A percentile compares a stretch with the other conserved stretches of the same genome.
Evolutionary conservation across 495 filamentous ascomycete species (phyloP).

Genomic region (Penicillium flavigenum): DNA sequence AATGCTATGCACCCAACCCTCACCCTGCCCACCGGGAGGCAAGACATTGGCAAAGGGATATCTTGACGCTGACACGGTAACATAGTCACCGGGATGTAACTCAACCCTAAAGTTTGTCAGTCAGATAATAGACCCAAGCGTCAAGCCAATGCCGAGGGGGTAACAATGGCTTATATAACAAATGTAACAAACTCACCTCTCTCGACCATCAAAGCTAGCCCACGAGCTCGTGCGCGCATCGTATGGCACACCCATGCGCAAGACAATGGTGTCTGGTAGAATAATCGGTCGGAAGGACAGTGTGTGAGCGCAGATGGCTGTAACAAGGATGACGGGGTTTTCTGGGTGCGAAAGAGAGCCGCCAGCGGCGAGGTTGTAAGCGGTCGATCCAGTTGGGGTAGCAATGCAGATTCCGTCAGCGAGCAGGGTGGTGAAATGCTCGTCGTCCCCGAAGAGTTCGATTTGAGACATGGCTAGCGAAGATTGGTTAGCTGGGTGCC

Average conservation of each 20-base stretch:
- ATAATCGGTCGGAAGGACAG: slow-evolving; percentile 95
- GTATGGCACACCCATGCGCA: slow-evolving; percentile 89
- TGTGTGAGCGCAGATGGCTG: slow-evolving; percentile 94
- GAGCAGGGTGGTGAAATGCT: slow-evolving; percentile 85
- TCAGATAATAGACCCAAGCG: background rate
- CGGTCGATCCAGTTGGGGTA: slow-evolving; percentile 90
- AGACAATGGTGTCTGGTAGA: slow-evolving; percentile 88
- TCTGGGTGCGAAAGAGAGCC: slow-evolving; percentile 95
- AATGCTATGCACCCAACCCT: slow-evolving; percentile 94
- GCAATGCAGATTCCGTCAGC: slow-evolving; percentile 89
- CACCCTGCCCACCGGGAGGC: slow-evolving; percentile 67
- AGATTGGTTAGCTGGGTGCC: slow-evolving; percentile 26
- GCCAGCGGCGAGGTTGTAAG: slow-evolving; percentile 95
- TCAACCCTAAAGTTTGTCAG: slow-evolving; percentile 57
- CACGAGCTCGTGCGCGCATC: slow-evolving; percentile 84
- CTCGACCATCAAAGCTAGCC: slow-evolving; percentile 95
- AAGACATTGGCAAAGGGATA: slow-evolving; percentile 93
- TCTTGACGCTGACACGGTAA: slow-evolving; percentile 87
- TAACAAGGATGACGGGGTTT: slow-evolving; percentile 94
- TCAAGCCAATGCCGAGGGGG: background rate
- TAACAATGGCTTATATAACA: background rate
- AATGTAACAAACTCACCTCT: slow-evolving; percentile 51
- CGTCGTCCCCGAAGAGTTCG: slow-evolving; percentile 92
- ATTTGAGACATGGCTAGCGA: slow-evolving; percentile 75
- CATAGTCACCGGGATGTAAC: slow-evolving; percentile 86